phyloP scores from a whole-genome alignment of 2,329 filamentous ascomycete species.

The Hyphodiscus sp. region DNA sequence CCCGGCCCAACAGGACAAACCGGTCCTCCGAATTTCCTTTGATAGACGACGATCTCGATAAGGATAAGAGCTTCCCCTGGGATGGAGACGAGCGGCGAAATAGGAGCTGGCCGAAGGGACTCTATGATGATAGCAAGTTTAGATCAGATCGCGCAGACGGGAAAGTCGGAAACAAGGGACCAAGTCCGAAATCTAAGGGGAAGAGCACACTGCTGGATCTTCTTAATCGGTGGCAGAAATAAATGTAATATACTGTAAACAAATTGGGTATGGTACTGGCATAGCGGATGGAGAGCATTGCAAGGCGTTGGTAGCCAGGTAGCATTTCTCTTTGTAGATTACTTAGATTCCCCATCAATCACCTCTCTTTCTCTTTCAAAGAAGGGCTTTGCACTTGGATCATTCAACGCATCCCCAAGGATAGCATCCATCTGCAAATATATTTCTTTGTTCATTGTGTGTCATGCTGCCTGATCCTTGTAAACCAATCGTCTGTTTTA shows the following conservation, averaged over 20 bases:
- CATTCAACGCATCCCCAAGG: no score
- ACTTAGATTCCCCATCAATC: not conserved
- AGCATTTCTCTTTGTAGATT: not conserved
- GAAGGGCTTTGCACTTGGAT: no score
- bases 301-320: not conserved
- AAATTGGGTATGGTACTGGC: not conserved
- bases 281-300: not conserved
- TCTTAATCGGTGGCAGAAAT: not conserved
- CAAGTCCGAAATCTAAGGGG: not conserved
- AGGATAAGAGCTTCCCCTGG: no score
- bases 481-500: not conserved
- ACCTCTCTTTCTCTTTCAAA: not conserved
- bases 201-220: not conserved
- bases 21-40: no score
- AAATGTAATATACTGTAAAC: not conserved
- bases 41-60: no score
- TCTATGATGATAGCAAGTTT: no score
- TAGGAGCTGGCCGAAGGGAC: no score
- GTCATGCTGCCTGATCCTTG: not conserved
- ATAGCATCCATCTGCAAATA: not conserved
- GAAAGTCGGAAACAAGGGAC: not conserved
- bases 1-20: no score
- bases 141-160: not conserved
- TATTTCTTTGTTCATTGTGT: not conserved
- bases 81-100: no score